These are phyloP conservation scores for Fistulinella cinereoalba DNA, from an alignment of 1,284 basidiomycete species.

Conservation along the genomic window DNA sequence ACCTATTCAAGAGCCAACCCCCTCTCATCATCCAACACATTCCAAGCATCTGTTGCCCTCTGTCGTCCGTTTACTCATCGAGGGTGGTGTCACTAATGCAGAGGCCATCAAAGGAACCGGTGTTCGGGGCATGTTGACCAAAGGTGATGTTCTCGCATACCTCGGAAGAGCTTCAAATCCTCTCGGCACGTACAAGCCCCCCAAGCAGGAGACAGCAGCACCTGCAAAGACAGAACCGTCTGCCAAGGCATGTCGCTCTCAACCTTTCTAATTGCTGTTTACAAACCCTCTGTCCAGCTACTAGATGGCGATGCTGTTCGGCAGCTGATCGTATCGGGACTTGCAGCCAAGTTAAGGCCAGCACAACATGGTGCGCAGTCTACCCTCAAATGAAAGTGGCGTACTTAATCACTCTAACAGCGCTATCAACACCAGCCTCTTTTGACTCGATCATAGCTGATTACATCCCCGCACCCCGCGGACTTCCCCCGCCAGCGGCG, in stretches of 20 bases:
- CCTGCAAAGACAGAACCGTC: conserved; percentile 35
- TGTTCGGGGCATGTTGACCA: conserved; percentile 85
- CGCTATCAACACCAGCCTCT: conserved; percentile 41
- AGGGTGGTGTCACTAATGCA: conserved; percentile 54
- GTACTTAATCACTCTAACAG: conserved; percentile 26
- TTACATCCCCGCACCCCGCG: conserved; percentile 46
- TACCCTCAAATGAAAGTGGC: background rate
- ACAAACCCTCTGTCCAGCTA: conserved; percentile 33
- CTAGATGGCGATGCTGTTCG: conserved; percentile 71
- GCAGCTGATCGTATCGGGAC: conserved; percentile 66
- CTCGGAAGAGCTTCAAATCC: conserved; percentile 80
- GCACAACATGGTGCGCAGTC: conserved; percentile 46
- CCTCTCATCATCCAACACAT: conserved; percentile 43
- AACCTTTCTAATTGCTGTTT: conserved; percentile 39
- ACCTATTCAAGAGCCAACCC: conserved; percentile 11
- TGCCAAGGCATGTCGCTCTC: conserved; percentile 6
- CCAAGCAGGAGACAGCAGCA: conserved; percentile 29
- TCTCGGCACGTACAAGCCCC: conserved; percentile 66
- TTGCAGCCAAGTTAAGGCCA: conserved; percentile 61
- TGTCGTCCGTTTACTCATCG: conserved; percentile 65
- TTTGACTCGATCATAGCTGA: conserved; percentile 73
- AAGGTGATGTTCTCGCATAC: conserved; percentile 83
- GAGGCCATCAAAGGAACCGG: conserved; percentile 75
- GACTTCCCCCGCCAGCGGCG: conserved; percentile 17
- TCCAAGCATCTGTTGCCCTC: conserved; percentile 74